Base-by-base conservation (phyloP, 176 grass and related monocot genomes). In the Avena atlantica region DNA sequence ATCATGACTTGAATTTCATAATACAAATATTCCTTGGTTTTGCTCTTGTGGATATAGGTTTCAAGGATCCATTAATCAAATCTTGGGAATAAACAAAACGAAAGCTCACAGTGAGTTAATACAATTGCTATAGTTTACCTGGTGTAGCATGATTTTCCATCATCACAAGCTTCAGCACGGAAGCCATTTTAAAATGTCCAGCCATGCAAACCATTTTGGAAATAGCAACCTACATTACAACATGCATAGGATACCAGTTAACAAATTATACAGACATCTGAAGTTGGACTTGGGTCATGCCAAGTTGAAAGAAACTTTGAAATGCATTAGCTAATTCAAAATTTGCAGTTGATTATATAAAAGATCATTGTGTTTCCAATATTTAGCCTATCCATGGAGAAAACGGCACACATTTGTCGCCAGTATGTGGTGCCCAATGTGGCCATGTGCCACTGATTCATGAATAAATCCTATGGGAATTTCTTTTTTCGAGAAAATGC, bases 191-290 rank as follows among this genome's bases (percentile, higher is more conserved):
- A 86, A 86, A 86, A 87, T 90, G 84, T 53, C 93, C 88, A 74
- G 85, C 11, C 91, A 91, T 90, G 88, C 93, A 95, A 86, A 95
- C 93, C 93, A 95, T 95, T 89, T 89, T 88, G 76, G 37, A 87
- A 82, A 82, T 73, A 82, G 70, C 61, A 92, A 85, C 86, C 91
- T 95, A 83, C 47, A 92, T 63, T 51, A 10, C 20, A 85, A 55
- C 45, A 75, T 77, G 45, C 8, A 69, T 74, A 77, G 40, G 63
- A 82, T 70, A 76, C 56, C 52, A 81, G 37, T 73, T 81, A 61
- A 53, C 1, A 67, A 34, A 61, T 9, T 80, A 76, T 70, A 21
- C 5, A 56, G 52, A 90, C 53, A 83, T 72, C 12, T 60, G 44
- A 61, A 78, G n/a, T 63, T 55, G 42, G 84, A 79, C 63, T 17